These are phyloP conservation scores for Seiridium cupressi DNA, from an alignment of 2,329 filamentous ascomycete genomes.

Conservation along the genomic window DNA sequence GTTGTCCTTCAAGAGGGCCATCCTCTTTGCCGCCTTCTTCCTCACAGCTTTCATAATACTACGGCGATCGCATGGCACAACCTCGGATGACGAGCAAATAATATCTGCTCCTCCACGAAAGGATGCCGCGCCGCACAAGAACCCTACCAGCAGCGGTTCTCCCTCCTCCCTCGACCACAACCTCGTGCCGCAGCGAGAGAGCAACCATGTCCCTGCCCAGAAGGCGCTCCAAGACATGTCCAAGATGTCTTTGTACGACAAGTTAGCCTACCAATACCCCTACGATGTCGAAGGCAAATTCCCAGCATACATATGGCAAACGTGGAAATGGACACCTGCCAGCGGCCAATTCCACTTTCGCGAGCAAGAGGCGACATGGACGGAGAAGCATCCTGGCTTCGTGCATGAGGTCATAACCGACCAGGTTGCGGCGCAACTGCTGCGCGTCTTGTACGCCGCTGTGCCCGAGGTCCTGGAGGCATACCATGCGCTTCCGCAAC, in stretches of 20 bases:
- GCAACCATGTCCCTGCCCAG: constrained; percentile 45
- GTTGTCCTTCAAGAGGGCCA: constrained; percentile 31
- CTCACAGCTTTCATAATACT: constrained; percentile 31
- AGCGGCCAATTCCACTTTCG: constrained; percentile 78
- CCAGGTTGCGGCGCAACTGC: constrained; percentile 74
- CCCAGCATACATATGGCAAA: constrained; percentile 98
- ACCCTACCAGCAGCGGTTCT: constrained; percentile 5
- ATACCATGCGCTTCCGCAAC: constrained; percentile 69
- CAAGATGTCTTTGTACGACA: constrained; percentile 70
- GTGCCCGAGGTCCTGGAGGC: constrained; percentile 77
- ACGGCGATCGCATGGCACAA: constrained; percentile 25
- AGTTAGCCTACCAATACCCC: constrained; percentile 89
- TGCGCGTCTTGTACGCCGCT: constrained; percentile 83
- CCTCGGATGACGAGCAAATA: constrained; percentile 18
- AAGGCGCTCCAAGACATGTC: constrained; percentile 68
- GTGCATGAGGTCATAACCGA: constrained; percentile 98
- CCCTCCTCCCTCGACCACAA: neutral
- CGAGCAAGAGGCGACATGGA: constrained; percentile 86
- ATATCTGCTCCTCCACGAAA: constrained; percentile 16
- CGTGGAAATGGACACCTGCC: constrained; percentile 86
- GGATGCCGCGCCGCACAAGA: constrained; percentile 15
- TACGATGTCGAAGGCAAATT: constrained; percentile 89
- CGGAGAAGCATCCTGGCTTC: constrained; percentile 81
- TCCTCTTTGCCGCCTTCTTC: constrained; percentile 29
- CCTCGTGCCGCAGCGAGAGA: constrained; percentile 14